Evolutionary conservation across 768 basidiomycete species (phyloP), one percentile per base, ranked within the genome.

Genomic region (Naganishia vaughanmartiniae): DNA sequence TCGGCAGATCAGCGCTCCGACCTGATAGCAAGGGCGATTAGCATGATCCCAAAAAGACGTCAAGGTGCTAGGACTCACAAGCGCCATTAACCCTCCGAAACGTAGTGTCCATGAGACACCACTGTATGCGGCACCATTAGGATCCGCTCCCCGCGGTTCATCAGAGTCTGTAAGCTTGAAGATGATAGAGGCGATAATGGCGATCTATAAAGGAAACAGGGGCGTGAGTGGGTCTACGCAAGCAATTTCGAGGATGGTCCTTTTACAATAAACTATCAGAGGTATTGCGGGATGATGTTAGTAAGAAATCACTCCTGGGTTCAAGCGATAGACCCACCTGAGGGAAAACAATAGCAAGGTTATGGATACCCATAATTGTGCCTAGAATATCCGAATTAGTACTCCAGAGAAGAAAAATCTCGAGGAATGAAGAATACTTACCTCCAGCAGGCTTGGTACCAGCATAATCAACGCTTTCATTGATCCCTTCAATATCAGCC

Each of bases 91-190:
- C 45, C 93, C 94, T 58, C 94, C 94, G 76, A 95, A 95, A 21
- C 93, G 88, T 68, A 97, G 82, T 7, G 95, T 90, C 93, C 93
- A 96, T 2, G 89, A 91, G 33, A 96, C 92, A 39, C 94, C 94
- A 66, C 88, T 89, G 45, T 85, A 84, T 28, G 84, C 84, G 9
- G 80, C 78, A 15, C 34, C 36, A 51, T 65, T 57, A 0, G 84
- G 84, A 51, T 84, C 80, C 2, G 80, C 69, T 24, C 76, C 74
- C 26, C 42, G 46, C 24, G 39, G 10, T 45, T 63, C 60, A 14
- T 42, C 60, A 30, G 39, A 42, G 75, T 95, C 93, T 1, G 89
- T 90, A 34, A 89, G 77, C 54, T 86, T 86, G 86, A 96, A 95
- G 74, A 96, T 95, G 31, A 87, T 79, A 74, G 90, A 93, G 1